phyloP scores from a whole-genome alignment of 2,329 filamentous ascomycete genomes.

The Tricladium varicosporioides region DNA sequence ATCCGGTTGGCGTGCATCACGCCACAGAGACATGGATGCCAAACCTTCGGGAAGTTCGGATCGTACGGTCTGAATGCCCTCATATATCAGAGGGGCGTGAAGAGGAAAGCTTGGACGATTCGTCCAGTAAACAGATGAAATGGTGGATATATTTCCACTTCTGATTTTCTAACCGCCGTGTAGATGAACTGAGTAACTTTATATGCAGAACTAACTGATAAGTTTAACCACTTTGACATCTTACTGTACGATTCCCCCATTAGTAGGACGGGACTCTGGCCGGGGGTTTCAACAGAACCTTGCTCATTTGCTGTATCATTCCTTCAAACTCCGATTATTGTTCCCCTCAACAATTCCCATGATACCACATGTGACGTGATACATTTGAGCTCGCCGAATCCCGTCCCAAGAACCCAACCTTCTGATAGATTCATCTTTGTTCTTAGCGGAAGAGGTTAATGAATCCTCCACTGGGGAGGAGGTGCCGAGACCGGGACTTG shows the following conservation, averaged over 20 bases:
- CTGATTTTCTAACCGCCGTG: too few relatives aligned
- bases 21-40: neutral
- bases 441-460: neutral
- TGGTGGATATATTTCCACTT: too few relatives aligned
- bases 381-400: neutral
- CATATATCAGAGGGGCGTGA: neutral
- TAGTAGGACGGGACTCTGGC: too few relatives aligned
- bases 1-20: neutral
- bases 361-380: constrained; percentile 1
- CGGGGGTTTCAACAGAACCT: too few relatives aligned
- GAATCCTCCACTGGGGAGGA: too few relatives aligned
- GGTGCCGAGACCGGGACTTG: neutral
- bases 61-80: constrained; percentile 3
- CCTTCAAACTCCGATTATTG: neutral
- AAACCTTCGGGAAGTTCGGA: neutral
- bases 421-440: neutral
- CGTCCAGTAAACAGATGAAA: too few relatives aligned
- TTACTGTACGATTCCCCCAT: too few relatives aligned
- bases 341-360: neutral
- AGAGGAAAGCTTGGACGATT: neutral
- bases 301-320: neutral
- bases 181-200: too few relatives aligned
- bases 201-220: too few relatives aligned
- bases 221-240: too few relatives aligned
- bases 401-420: neutral